Percentiles rank a stretch among this genome's conserved stretches.
These are phyloP conservation scores for Tetraselmis chui DNA, from an alignment of 139 green algal genomes.

Conservation along the genomic window DNA sequence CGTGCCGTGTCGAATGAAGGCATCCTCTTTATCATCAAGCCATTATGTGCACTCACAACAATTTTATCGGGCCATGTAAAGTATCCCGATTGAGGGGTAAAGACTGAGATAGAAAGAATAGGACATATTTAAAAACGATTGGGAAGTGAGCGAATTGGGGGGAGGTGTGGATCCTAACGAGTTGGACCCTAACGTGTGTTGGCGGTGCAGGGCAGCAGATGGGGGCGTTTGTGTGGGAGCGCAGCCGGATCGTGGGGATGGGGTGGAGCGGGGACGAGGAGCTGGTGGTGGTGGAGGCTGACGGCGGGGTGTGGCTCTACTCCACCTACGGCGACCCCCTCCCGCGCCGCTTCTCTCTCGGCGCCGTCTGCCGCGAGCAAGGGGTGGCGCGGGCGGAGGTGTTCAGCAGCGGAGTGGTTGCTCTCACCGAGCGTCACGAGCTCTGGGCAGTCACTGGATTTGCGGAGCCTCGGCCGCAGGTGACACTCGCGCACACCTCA, in stretches of 20 bases:
- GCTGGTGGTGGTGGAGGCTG: conserved; percentile 61
- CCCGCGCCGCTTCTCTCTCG: conserved; percentile 52
- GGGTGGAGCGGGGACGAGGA: conserved; percentile 66
- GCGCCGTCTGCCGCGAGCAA: conserved; percentile 37
- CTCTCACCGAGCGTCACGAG: conserved; percentile 29
- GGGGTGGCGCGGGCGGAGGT: conserved; percentile 42
- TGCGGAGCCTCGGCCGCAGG: conserved; percentile 33
- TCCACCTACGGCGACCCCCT: conserved; percentile 38
- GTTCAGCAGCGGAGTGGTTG: conserved; percentile 48
- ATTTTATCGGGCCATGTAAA: no score
- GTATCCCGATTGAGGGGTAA: no score
- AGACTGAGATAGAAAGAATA: no score
- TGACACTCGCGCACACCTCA: no score
- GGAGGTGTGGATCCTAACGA: no score
- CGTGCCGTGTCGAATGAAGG: no score
- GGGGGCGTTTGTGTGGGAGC: conserved; percentile 63
- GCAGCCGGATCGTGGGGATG: conserved; percentile 46
- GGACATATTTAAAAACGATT: no score
- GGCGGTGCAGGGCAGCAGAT: conserved; percentile 16
- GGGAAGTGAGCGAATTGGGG: no score
- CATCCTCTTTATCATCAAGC: no score
- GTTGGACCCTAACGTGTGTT: no score
- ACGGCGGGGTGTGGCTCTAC: conserved; percentile 44
- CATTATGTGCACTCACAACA: no score
- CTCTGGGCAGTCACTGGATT: conserved; percentile 53